Base-by-base conservation (phyloP, 169 alveolate species). In the Eimeria falciformis region DNA sequence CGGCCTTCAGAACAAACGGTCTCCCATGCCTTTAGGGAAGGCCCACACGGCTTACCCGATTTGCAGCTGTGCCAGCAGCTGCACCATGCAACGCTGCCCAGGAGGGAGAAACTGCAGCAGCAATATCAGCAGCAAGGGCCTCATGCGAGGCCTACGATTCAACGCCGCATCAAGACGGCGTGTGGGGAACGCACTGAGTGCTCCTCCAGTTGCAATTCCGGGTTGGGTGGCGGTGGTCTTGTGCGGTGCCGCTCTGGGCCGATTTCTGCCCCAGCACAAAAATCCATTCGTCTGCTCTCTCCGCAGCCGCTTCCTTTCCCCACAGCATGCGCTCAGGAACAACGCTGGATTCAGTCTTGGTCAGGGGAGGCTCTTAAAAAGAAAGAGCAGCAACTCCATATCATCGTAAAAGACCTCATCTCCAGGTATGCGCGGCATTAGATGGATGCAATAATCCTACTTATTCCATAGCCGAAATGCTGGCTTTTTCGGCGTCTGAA, bases 201-300 rank as follows among this genome's bases (percentile, higher is more conserved):
- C 40, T 33, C 40, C 40, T 33, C 40, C 40, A 33, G 40, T 2
- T 33, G 40, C 40, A 33, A 33, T 2, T 2, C 40, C 40, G 40
- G 40, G 40, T 1, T 33, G 2, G 40, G 40, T 33, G 40, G 40
- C 2, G 40, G 27, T 43, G 68, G 43, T 11, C 77, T 81, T 29
- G 29, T n/a, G 62, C 90, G 90, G 11, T 81, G 62, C 77, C 46
- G 29, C 33, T 56, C 90, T 55, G 90, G 90, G 58, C 90, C 90
- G 7, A 56, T 81, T 53, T 12, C 17, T 53, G 65, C 65, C 17
- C 65, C 65, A 12, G 17, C 65, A 17, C 65, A 17, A 53, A 12
- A 53, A 53, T 21, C 3, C n/a, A 17, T 21, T 53, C 65, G 65
- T 0, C 65, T 21, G 17, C n/a, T 53, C 25, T 53, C 65, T 12